Conservation (phyloP, 441 rosid genomes). For the Erysimum cheiri region DNA sequence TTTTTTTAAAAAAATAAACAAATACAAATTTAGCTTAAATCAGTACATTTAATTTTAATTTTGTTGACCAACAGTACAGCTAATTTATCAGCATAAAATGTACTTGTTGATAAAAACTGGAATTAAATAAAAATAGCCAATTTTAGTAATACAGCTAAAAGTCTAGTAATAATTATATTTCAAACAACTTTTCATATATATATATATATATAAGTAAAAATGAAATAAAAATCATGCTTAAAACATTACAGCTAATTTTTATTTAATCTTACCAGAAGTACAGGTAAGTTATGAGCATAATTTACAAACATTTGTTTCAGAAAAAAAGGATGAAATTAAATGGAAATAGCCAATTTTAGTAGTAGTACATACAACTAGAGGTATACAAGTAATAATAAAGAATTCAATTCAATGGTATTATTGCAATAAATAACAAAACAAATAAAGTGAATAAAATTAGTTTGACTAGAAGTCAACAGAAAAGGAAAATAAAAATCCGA, state of each 20-base stretch:
- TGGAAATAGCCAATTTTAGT: too few species aligned
- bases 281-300: too few species aligned
- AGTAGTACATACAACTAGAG: background rate
- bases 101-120: background rate
- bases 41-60: background rate
- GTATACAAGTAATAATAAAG: background rate
- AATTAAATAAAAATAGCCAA: background rate
- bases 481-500: constrained; percentile 32
- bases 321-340: too few species aligned
- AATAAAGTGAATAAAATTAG: background rate
- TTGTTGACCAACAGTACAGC: background rate
- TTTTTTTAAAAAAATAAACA: too few species aligned
- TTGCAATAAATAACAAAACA: background rate
- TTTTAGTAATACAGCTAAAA: background rate
- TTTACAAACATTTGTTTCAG: too few species aligned
- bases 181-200: too few species aligned
- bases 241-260: too few species aligned
- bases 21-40: background rate
- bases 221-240: too few species aligned
- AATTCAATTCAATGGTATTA: background rate
- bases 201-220: too few species aligned
- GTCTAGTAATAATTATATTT: too few species aligned
- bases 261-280: too few species aligned
- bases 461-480: constrained; percentile 31
- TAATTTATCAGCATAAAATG: background rate